Evolutionary conservation across 306 rosid genomes (phyloP).

Genomic region (Echinosophora koreensis): DNA sequence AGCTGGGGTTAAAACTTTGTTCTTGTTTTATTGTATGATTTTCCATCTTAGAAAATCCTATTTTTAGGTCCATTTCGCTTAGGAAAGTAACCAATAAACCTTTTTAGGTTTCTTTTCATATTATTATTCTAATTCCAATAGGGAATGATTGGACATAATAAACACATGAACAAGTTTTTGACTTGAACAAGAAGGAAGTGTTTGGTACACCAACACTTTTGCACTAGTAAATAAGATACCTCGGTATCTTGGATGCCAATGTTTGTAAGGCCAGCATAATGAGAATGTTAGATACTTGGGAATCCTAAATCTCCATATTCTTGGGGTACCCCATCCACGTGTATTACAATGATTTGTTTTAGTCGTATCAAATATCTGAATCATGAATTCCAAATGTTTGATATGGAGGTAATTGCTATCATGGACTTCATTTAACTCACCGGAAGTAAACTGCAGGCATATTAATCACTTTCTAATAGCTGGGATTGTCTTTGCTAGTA

Average conservation of each 20-base stretch:
- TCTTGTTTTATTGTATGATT: background rate
- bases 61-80: conserved; percentile 7
- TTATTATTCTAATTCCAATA: background rate
- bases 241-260: background rate
- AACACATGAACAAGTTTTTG: background rate
- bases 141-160: background rate
- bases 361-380: background rate
- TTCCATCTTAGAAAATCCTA: conserved; percentile 33
- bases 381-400: background rate
- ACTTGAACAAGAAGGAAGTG: background rate
- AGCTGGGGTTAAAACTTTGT: conserved; percentile 3
- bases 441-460: background rate
- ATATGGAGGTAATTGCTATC: background rate
- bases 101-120: conserved; percentile 5
- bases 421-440: background rate
- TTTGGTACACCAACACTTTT: background rate
- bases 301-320: background rate
- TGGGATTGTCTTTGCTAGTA: background rate
- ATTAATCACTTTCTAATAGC: background rate
- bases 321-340: background rate
- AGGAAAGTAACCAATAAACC: background rate
- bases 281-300: background rate
- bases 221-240: background rate
- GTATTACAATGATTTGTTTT: background rate
- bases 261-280: background rate